Conservation (phyloP, 2,329 filamentous ascomycete species). For the Talaromyces sp. region DNA sequence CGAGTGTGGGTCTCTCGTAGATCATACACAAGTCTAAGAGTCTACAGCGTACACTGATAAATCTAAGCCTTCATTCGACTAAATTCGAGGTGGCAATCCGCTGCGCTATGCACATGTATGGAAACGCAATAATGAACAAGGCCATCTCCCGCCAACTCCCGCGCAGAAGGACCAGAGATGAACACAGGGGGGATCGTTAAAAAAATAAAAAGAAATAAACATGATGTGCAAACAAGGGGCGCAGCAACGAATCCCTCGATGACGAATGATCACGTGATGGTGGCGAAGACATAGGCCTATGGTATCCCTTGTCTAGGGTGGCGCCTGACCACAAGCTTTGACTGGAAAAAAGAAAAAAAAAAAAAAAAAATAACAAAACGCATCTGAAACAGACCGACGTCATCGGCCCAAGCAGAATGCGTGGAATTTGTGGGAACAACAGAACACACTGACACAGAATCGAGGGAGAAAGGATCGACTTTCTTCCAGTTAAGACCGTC, state of each 20-base stretch:
- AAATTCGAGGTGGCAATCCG: constrained; percentile 2
- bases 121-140: constrained; percentile 1
- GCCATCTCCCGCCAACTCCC: constrained; percentile 2
- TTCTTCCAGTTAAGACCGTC: not conserved
- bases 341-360: constrained; percentile 7
- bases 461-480: not conserved
- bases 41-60: not conserved
- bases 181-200: not conserved
- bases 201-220: too few species aligned
- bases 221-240: not conserved
- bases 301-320: constrained; percentile 5
- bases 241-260: not conserved
- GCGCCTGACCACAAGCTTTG: not conserved
- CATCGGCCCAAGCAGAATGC: not conserved
- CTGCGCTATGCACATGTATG: constrained; percentile 12
- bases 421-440: not conserved
- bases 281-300: not conserved
- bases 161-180: constrained; percentile 4
- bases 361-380: constrained; percentile 7
- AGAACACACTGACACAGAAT: not conserved
- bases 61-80: not conserved
- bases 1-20: not conserved
- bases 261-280: constrained; percentile 2
- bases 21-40: too few species aligned
- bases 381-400: constrained; percentile 9